These are phyloP conservation scores for Canna indica DNA, from an alignment of 176 grass and related monocot species.

Conservation along the genomic window DNA sequence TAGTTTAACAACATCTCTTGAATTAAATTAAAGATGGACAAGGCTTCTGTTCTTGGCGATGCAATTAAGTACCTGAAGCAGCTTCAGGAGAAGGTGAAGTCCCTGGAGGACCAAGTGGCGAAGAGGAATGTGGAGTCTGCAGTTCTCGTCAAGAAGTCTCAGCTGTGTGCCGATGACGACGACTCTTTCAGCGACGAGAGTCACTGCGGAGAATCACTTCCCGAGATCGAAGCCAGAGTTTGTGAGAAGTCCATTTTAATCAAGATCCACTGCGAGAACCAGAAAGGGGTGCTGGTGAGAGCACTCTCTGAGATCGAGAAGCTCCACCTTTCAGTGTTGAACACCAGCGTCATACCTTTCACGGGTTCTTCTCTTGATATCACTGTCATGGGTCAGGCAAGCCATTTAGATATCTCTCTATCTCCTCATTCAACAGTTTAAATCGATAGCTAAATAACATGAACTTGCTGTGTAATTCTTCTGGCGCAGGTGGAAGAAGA, in stretches of 20 bases:
- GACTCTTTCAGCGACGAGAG: slow-evolving; percentile 48
- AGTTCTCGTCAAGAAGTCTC: slow-evolving; percentile 71
- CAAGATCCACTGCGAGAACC: slow-evolving; percentile 91
- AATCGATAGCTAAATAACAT: not conserved
- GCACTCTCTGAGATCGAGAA: slow-evolving; percentile 55
- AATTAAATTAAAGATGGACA: slow-evolving; percentile 50
- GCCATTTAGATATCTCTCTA: not conserved
- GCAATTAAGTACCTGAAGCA: slow-evolving; percentile 93
- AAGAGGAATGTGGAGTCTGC: slow-evolving; percentile 69
- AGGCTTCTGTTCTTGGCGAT: slow-evolving; percentile 95
- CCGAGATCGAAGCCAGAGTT: slow-evolving; percentile 79
- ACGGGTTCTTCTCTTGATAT: slow-evolving; percentile 62
- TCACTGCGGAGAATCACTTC: slow-evolving; percentile 30
- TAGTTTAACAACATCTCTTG: not conserved
- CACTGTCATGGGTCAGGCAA: slow-evolving; percentile 75
- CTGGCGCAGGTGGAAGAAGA: slow-evolving; percentile 70
- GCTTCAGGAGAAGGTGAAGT: slow-evolving; percentile 72
- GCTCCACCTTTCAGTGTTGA: slow-evolving; percentile 58
- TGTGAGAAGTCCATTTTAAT: slow-evolving; percentile 57
- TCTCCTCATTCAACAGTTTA: not conserved
- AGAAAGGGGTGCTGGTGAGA: slow-evolving; percentile 55
- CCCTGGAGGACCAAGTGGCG: slow-evolving; percentile 47
- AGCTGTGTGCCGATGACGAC: slow-evolving; percentile 40
- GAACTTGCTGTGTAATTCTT: not conserved
- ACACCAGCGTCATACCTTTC: slow-evolving; percentile 85